A percentile compares a stretch with the other conserved stretches of the same genome.
Conservation (phyloP, 2,329 filamentous ascomycete genomes). For the Fusarium armeniacum region DNA sequence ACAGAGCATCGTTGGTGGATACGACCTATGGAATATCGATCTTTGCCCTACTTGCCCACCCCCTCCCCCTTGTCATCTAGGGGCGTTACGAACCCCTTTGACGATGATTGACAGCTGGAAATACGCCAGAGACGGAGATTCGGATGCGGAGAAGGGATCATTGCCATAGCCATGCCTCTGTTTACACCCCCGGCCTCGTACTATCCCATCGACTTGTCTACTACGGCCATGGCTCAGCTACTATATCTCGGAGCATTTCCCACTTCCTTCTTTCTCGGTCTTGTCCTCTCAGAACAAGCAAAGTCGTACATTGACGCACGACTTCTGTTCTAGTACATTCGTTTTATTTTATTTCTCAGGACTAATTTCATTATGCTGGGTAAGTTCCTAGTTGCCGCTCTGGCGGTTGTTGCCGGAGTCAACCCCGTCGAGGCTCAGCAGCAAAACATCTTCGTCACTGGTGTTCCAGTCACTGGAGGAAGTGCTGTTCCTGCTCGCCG, state of each 20-base stretch:
- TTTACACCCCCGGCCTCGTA: conserved; percentile 23
- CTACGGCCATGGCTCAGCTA: conserved; percentile 35
- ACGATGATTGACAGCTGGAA: conserved; percentile 41
- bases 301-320: conserved; percentile 44
- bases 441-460: conserved; percentile 54
- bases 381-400: conserved; percentile 42
- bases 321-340: conserved; percentile 38
- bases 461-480: conserved; percentile 56
- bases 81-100: conserved; percentile 43
- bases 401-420: conserved; percentile 47
- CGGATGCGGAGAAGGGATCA: conserved; percentile 44
- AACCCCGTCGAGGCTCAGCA: conserved; percentile 46
- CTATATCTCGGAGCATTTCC: conserved; percentile 41
- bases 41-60: conserved; percentile 38
- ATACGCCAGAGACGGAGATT: conserved; percentile 32
- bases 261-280: conserved; percentile 21
- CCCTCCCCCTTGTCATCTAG: conserved; percentile 45
- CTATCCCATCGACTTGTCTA: conserved; percentile 16
- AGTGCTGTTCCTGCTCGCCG: conserved; percentile 60
- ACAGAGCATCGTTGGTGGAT: conserved; percentile 15
- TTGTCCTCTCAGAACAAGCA: conserved; percentile 37
- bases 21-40: conserved; percentile 35
- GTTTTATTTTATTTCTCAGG: conserved; percentile 30
- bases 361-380: conserved; percentile 41
- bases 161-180: conserved; percentile 14